Base-by-base conservation (phyloP, 805 yeast genomes). In the Metschnikowia continentalis region DNA sequence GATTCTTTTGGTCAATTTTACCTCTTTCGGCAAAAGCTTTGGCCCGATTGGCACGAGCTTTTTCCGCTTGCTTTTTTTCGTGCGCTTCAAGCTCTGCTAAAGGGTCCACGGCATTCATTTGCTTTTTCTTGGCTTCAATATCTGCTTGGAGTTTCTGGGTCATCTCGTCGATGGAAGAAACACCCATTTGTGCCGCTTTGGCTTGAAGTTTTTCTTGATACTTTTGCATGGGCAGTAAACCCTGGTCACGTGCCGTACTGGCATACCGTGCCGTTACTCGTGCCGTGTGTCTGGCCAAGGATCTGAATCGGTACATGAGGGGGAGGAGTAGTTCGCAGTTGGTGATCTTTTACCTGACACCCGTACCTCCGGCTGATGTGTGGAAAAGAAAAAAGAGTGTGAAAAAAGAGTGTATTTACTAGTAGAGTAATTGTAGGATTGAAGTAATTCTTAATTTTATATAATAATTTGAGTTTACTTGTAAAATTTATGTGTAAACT, bases 61-160 rank as follows among this genome's bases (percentile, higher is more conserved):
- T 65, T 35, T 61, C 61, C 1, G 67, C 71, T 44, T 64, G 77
- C 58, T 68, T 63, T 50, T 71, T 66, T 58, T 80, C 80, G 55
- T 72, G 75, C 38, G 78, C 81, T 56, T 83, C 86, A n/a, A 86
- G 68, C 53, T 84, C 88, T 46, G 78, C 72, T 57, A 87, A 69
- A 0, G 94, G 94, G 62, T 89, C 95, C 13, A 86, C 68, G 49
- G 74, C 79, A 62, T 74, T 76, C 61, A 86, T 71, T 51, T 82
- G 80, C 52, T 72, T 74, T 62, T 82, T 85, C 44, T 74, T 78
- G 35, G 67, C 61, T 35, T 76, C 81, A 42, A 90, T 80, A 20
- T 81, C 77, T 38, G 81, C 86, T 59, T 85, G 83, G 55, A 85
- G 67, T 54, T 78, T 80, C 38, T 72, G 81, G 55, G 83, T 79